Base-by-base conservation (phyloP, 2,329 filamentous ascomycete species). In the Neonectria hederae region DNA sequence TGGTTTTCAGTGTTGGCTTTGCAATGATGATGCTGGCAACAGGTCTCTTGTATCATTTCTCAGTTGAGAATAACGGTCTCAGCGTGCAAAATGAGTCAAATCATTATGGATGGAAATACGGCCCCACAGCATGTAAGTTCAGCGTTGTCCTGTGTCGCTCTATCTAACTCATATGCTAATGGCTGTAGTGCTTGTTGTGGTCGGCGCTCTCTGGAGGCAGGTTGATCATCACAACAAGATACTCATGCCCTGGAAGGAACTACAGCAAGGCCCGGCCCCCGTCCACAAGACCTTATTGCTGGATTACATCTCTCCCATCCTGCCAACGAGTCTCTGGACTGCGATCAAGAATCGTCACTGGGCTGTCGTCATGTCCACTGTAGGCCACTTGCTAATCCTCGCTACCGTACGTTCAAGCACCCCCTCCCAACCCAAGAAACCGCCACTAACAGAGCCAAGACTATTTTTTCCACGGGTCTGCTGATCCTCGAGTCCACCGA, bases 241-340 rank as follows among this genome's bases (percentile, higher is more conserved):
- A 28, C 38, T 71, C 10, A 65, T 68, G 38, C 73, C 76, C 2
- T 78, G 76, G 76, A 65, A 65, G 14, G 69, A 69, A 35, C 62
- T 78, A 11, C 59, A 63, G n/a, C 53, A 54, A 26, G 72, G 69
- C 5, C 66, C 70, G 1, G 40, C 59, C 3, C 21, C 56, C 2
- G 57, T 66, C 6, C 52, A 67, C 17, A 70, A 68, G 56, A 72
- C 74, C 11, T 35, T 78, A 4, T 57, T 74, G 2, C 62, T 76
- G n/a, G 75, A 77, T 49, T 78, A 76, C 52, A 56, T 76, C 2
- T 76, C 76, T 2, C 74, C 75, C 13, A 63, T 68, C 3, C 28
- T 75, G 17, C 60, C 69, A 19, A 57, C 65, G 1, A 70, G 66
- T 22, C 65, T 77, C 5, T 76, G 58, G 61, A 56, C 38, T 6